These are phyloP conservation scores for Capniomyces stellatus DNA, from an alignment of 371 early-diverging fungal genomes.

Conservation along the genomic window DNA sequence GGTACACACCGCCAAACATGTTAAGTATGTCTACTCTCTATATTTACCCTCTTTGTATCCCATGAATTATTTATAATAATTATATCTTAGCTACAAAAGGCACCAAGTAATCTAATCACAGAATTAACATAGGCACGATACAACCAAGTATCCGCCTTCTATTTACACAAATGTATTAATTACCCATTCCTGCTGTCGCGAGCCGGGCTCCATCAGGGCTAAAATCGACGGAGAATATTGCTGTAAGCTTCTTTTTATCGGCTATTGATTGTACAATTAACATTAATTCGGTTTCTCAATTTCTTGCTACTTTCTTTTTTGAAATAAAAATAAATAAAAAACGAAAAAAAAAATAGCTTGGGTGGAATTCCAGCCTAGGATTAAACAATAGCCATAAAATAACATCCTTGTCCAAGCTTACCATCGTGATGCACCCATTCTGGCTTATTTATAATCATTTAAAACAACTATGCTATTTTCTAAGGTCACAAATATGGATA, in stretches of 20 bases:
- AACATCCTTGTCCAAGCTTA: not conserved
- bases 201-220: constrained; percentile 65
- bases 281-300: too few species aligned
- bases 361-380: not conserved
- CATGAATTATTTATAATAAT: not conserved
- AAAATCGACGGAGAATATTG: constrained; percentile 74
- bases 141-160: too few species aligned
- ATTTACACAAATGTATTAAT: too few species aligned
- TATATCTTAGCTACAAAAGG: not conserved
- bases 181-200: constrained; percentile 63
- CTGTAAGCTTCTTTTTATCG: constrained; percentile 49
- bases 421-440: constrained; percentile 30
- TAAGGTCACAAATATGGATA: too few species aligned
- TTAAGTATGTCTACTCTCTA: not conserved
- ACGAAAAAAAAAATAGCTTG: not conserved
- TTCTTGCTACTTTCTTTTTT: too few species aligned
- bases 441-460: constrained; percentile 32
- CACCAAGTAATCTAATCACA: not conserved
- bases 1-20: not conserved
- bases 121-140: too few species aligned
- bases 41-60: not conserved
- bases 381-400: not conserved
- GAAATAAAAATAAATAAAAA: constrained; percentile 4
- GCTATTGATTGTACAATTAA: constrained; percentile 13
- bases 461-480: too few species aligned